Evolutionary conservation across 306 rosid species (phyloP), one percentile per base, ranked within the genome.

Genomic region (Pyrus bretschneideri): DNA sequence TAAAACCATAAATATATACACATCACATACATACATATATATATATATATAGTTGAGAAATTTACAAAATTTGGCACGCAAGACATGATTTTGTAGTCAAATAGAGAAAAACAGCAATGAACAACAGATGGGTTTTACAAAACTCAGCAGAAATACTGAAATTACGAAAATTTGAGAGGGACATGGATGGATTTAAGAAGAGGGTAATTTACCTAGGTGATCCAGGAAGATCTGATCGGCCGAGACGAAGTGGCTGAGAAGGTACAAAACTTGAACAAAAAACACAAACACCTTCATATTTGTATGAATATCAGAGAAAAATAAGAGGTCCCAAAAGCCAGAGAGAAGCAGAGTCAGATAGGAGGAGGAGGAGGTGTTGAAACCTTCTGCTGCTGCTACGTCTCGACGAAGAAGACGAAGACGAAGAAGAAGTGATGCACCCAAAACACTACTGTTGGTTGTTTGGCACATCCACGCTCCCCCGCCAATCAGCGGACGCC

Each of bases 221-320:
- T 87, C 85, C 33, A 91, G 84, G 89, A 88, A 76, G 87, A 87
- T 80, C 81, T 81, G 88, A 30, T 89, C 92, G 29, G 95, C 85
- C 2, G 85, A 83, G 65, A 75, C 84, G 15, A 23, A 55, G 71
- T 55, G 84, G 79, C 73, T 81, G 29, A 84, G 54, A 72, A 2
- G 3, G 69, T 17, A 68, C 14, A 76, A 83, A 51, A 89, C 42
- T 6, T 83, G 81, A 51, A 81, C 45, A 66, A 89, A 69, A 62
- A 73, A 59, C 46, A 86, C 21, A 2, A 74, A 21, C 31, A 77
- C 13, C 81, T 73, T 86, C 97, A 90, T 94, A 23, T 70, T 54
- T 42, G 51, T 11, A 51, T 6, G 9, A 22, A 69, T 30, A 33
- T 4, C 29, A 67, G 61, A 23, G n/a, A 4, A 25, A 69, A 54